Conservation (phyloP, 2,329 filamentous ascomycete genomes). For the Furcasterigmium furcatum region DNA sequence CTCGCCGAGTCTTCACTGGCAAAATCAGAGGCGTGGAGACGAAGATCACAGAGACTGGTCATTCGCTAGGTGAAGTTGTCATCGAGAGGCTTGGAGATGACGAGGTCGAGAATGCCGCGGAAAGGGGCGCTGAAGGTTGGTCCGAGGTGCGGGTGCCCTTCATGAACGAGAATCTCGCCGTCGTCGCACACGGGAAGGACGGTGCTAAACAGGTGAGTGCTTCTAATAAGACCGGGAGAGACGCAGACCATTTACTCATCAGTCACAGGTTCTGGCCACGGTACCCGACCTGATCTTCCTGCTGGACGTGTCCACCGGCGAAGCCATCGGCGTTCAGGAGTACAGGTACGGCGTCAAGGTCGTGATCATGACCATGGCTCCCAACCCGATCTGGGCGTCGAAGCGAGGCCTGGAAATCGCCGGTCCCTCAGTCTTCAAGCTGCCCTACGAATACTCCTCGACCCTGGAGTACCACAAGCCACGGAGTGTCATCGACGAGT, state of each 20-base stretch:
- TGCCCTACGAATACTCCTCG: slow-evolving; percentile 11
- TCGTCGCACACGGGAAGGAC: slow-evolving; percentile 10
- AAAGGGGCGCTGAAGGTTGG: slow-evolving; percentile 21
- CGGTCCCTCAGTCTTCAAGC: slow-evolving; percentile 12
- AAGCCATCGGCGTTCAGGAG: slow-evolving; percentile 32
- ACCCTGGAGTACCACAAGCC: slow-evolving; percentile 9
- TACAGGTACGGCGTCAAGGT: slow-evolving; percentile 25
- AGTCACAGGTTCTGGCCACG: slow-evolving; percentile 23
- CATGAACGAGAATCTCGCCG: slow-evolving; percentile 15
- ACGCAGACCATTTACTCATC: neutral
- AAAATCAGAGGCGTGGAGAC: slow-evolving; percentile 26
- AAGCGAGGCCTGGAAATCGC: slow-evolving; percentile 16
- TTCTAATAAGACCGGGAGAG: neutral
- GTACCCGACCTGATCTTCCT: slow-evolving; percentile 39
- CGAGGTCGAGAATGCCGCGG: slow-evolving; percentile 25
- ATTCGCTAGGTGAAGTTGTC: slow-evolving; percentile 34
- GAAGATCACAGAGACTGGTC: slow-evolving; percentile 40
- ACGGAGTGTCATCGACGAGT: slow-evolving; percentile 12
- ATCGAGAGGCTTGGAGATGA: slow-evolving; percentile 33
- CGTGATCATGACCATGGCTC: slow-evolving; percentile 12
- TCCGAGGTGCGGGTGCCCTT: slow-evolving; percentile 12
- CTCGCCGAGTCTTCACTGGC: slow-evolving; percentile 19
- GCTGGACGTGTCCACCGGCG: slow-evolving; percentile 30
- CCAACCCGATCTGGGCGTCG: slow-evolving; percentile 8
- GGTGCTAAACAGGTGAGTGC: slow-evolving; percentile 16